Conservation (phyloP, 495 filamentous ascomycete genomes). For the Cercophora samala region DNA sequence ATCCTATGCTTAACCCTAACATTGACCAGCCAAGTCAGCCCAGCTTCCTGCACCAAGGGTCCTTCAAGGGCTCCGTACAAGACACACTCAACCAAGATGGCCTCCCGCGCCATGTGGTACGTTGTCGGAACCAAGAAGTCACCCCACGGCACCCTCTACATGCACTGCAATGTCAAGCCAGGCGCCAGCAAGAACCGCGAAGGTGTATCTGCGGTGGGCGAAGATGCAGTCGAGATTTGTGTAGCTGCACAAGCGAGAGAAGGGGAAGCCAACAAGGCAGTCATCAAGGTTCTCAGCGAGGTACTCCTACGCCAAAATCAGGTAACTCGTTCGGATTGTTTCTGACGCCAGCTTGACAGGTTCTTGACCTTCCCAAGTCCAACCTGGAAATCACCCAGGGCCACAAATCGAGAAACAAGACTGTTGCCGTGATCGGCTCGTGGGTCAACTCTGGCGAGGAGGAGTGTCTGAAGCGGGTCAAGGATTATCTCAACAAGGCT, state of each 20-base stretch:
- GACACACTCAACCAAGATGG: neutral
- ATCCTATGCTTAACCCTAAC: too few species aligned
- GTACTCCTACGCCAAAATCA: constrained; percentile 34
- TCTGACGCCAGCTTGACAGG: constrained; percentile 10
- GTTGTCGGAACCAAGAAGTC: constrained; percentile 36
- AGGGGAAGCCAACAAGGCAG: constrained; percentile 65
- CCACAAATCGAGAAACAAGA: constrained; percentile 60
- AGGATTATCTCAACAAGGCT: constrained; percentile 25
- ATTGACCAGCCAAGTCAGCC: too few species aligned
- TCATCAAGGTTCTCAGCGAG: constrained; percentile 60
- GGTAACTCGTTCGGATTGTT: neutral
- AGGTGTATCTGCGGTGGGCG: constrained; percentile 52
- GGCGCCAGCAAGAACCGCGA: constrained; percentile 59
- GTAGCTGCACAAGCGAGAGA: constrained; percentile 61
- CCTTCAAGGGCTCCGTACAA: neutral
- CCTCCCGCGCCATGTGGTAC: constrained; percentile 29
- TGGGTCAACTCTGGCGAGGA: constrained; percentile 28
- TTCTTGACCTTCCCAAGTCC: constrained; percentile 59
- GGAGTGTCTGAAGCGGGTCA: constrained; percentile 26
- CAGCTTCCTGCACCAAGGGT: neutral
- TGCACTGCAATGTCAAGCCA: constrained; percentile 62
- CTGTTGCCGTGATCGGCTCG: constrained; percentile 30
- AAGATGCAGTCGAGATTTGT: constrained; percentile 56
- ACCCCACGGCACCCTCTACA: constrained; percentile 39
- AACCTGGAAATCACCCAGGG: constrained; percentile 62